phyloP scores from a whole-genome alignment of 495 filamentous ascomycete genomes.

The Cercophora samala region DNA sequence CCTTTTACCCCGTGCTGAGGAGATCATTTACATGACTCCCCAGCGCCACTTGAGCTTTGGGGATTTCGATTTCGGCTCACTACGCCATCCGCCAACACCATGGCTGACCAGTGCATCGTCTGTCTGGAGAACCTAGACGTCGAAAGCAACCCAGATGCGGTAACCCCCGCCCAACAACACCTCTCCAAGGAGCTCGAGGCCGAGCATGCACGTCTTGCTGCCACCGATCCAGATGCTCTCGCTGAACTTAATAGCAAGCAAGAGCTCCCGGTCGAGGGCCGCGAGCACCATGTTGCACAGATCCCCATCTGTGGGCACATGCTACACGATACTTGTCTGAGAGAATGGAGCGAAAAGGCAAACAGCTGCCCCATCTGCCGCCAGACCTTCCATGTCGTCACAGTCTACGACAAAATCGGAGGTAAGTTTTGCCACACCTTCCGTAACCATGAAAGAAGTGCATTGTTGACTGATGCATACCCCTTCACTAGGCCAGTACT shows the following conservation, averaged over 20 bases:
- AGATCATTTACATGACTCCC: slow-evolving; percentile 40
- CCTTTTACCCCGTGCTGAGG: neutral
- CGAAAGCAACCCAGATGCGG: slow-evolving; percentile 27
- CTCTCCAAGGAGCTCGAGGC: slow-evolving; percentile 14
- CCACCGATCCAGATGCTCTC: slow-evolving; percentile 43
- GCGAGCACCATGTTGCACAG: slow-evolving; percentile 44
- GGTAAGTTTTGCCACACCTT: slow-evolving; percentile 55
- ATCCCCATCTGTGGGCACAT: slow-evolving; percentile 76
- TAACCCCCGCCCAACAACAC: slow-evolving; percentile 16
- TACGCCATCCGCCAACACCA: slow-evolving; percentile 35
- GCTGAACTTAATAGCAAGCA: slow-evolving; percentile 44
- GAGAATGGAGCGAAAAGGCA: slow-evolving; percentile 89
- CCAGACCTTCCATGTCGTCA: slow-evolving; percentile 81
- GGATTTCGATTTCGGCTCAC: slow-evolving; percentile 9
- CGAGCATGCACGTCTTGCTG: slow-evolving; percentile 24
- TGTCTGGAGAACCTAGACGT: slow-evolving; percentile 85
- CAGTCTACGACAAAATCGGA: slow-evolving; percentile 71
- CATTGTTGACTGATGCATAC: slow-evolving; percentile 22
- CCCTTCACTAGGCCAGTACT: slow-evolving; percentile 10
- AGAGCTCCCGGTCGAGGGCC: slow-evolving; percentile 11
- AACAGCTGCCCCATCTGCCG: slow-evolving; percentile 98
- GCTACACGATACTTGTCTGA: slow-evolving; percentile 85
- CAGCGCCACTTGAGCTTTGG: slow-evolving; percentile 11
- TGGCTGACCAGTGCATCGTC: slow-evolving; percentile 95
- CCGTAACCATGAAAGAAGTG: neutral